Conservation (phyloP, 805 yeast species). For the Debaryomyces maramus region DNA sequence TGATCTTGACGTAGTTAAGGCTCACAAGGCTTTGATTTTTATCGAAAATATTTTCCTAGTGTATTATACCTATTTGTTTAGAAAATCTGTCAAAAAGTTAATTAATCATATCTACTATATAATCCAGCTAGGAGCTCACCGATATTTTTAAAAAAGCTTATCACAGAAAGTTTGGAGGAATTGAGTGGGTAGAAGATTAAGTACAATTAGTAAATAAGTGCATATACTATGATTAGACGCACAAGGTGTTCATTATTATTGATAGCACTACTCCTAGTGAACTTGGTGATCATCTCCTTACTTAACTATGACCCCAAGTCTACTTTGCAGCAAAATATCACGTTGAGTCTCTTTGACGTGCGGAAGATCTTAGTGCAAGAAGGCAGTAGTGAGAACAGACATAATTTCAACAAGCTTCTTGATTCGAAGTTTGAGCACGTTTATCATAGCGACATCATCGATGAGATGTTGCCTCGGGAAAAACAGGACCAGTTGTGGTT, state of each 20-base stretch:
- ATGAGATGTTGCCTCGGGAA: conserved; percentile 1
- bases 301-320: conserved; percentile 10
- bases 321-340: conserved; percentile 1
- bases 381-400: background rate
- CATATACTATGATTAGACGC: conserved; percentile 14
- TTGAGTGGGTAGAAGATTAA: too few relatives aligned
- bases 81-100: too few relatives aligned
- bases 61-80: too few relatives aligned
- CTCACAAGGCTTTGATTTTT: too few relatives aligned
- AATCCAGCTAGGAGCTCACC: too few relatives aligned
- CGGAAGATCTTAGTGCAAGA: background rate
- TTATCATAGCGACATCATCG: conserved; percentile 5
- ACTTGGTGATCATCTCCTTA: conserved; percentile 12
- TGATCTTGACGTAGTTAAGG: too few relatives aligned
- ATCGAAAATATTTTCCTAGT: too few relatives aligned
- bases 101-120: too few relatives aligned
- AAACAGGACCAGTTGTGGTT: conserved; percentile 10
- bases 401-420: conserved; percentile 3
- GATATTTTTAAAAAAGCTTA: too few relatives aligned
- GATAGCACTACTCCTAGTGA: conserved; percentile 14
- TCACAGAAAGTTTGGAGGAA: too few relatives aligned
- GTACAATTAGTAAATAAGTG: too few relatives aligned
- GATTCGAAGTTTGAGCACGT: conserved; percentile 6
- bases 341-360: background rate
- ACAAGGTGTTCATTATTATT: conserved; percentile 16